Evolutionary conservation across 148 eudicot species (phyloP), one percentile per base, ranked within the genome.

Genomic region (Pouteria glomerata): DNA sequence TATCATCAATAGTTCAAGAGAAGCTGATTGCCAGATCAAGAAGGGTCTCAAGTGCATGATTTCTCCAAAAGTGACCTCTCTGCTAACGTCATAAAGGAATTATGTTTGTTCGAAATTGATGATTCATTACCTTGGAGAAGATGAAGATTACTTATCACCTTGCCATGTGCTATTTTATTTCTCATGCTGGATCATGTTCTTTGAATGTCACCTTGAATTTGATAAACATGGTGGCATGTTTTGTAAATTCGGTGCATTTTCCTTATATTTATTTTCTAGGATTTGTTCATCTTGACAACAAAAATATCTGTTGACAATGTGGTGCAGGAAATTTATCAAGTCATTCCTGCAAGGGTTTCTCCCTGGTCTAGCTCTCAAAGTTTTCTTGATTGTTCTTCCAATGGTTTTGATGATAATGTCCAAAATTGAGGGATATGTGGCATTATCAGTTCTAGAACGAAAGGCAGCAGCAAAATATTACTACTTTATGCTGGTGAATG

Each of bases 321-420:
- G 50, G 18, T 90, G 90, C 94, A 95, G 99, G 94, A 74, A 75
- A 24, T 84, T 91, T 66, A 79, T 92, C 59, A 91, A 95, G 86
- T 95, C 99, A 52, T 84, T 95, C 71, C 81, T 95, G 24, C 97
- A 95, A 86, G 97, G 99, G 73, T 91, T 95, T 75, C 87, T 95
- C 74, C 97, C 99, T 63, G 99, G 99, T 80, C 76, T 95, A 57
- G 94, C 92, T 65, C 91, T 95, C 48, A 92, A 95, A 76, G 67
- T 95, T 57, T 95, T 95, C 82, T 78, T 95, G 66, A 81, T 73
- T 59, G 53, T 88, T 70, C 99, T 95, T 72, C 99, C 99, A 19
- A 51, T 75, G 35, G 76, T 95, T 71, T 72, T 95, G 72, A 84
- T 95, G 93, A 39, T 92, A 45, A 86, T 95, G 97, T 95, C 99